Conservation (phyloP, 192 early-diverging fungal genomes). For the Coemansia furcata region DNA sequence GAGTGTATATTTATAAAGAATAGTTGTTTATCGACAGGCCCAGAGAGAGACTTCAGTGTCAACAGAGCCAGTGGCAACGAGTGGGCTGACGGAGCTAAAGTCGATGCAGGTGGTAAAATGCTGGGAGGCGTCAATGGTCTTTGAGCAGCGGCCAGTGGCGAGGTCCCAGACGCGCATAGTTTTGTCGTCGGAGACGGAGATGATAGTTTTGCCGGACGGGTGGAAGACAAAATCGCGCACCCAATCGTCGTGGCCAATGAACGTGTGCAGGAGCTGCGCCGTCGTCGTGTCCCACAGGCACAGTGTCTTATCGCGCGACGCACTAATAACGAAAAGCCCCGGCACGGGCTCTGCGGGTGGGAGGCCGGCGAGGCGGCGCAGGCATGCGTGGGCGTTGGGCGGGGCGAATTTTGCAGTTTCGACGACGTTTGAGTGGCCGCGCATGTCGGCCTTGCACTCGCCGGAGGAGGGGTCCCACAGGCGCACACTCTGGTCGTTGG, state of each 20-base stretch:
- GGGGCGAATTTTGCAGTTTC: slow-evolving; percentile 90
- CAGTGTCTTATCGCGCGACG: slow-evolving; percentile 88
- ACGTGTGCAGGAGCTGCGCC: slow-evolving; percentile 68
- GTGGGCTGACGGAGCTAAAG: slow-evolving; percentile 61
- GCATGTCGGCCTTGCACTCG: slow-evolving; percentile 74
- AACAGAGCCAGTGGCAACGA: slow-evolving; percentile 85
- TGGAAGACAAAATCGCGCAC: slow-evolving; percentile 82
- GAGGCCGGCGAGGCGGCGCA: slow-evolving; percentile 69
- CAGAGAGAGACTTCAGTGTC: slow-evolving; percentile 78
- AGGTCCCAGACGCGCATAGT: slow-evolving; percentile 89
- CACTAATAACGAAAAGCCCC: slow-evolving; percentile 75
- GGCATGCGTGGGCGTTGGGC: slow-evolving; percentile 56
- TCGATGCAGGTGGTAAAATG: slow-evolving; percentile 91
- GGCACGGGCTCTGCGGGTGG: slow-evolving; percentile 35
- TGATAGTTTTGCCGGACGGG: slow-evolving; percentile 76
- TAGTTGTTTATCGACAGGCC: slow-evolving; percentile 55
- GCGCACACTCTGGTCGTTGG: slow-evolving; percentile 87
- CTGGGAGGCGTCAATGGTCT: slow-evolving; percentile 77
- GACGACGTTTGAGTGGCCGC: slow-evolving; percentile 95
- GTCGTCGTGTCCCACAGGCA: slow-evolving; percentile 78
- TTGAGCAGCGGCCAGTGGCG: slow-evolving; percentile 74
- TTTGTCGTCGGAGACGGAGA: slow-evolving; percentile 89
- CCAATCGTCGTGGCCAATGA: slow-evolving; percentile 93
- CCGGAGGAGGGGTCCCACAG: slow-evolving; percentile 76
- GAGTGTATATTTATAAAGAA: no score